Conservation (phyloP, 768 basidiomycete genomes). For the Daedaleopsis nitida region DNA sequence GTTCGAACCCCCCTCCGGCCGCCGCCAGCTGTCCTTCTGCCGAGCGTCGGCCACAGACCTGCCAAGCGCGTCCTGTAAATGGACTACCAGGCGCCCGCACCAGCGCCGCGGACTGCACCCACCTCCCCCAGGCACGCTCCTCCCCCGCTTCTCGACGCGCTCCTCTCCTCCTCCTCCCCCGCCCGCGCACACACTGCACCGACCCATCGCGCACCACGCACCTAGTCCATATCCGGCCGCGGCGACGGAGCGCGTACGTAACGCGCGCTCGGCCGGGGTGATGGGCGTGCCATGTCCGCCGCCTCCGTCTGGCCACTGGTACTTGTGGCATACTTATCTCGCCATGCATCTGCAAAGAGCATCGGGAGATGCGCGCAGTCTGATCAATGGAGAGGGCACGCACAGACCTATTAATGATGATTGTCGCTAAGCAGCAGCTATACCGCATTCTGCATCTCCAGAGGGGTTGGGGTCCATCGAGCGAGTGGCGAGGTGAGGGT, state of each 20-base stretch:
- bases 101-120: not conserved
- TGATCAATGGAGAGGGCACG: not conserved
- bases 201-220: too few relatives aligned
- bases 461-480: too few relatives aligned
- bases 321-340: not conserved
- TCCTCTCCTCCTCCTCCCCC: not conserved
- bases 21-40: conserved; percentile 8
- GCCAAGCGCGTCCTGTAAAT: conserved; percentile 12
- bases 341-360: not conserved
- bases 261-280: conserved; percentile 3
- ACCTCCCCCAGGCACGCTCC: conserved; percentile 5
- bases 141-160: not conserved
- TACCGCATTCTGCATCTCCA: not conserved
- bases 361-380: not conserved
- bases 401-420: not conserved
- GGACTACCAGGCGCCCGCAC: not conserved
- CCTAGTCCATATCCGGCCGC: not conserved
- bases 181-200: not conserved
- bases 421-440: not conserved
- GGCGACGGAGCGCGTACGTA: conserved; percentile 12
- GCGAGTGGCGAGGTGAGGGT: too few relatives aligned
- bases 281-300: not conserved
- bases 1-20: not conserved
- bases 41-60: conserved; percentile 8
- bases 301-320: too few relatives aligned